These are phyloP conservation scores for Ophiocordyceps polyrhachis-furcata DNA, from an alignment of 2,329 filamentous ascomycete species.

Conservation along the genomic window DNA sequence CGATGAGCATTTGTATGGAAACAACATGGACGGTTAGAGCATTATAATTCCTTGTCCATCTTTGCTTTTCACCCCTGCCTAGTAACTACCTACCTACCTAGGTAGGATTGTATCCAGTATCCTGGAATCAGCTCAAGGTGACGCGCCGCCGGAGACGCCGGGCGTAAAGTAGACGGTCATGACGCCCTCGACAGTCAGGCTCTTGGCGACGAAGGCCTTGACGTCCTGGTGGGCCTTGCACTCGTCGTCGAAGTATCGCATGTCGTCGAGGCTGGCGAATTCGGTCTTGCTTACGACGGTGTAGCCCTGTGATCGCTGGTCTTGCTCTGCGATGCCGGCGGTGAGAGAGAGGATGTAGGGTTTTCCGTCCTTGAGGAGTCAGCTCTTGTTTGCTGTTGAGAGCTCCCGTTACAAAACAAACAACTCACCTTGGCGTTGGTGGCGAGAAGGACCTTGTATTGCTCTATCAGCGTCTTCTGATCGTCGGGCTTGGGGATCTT, in stretches of 20 bases:
- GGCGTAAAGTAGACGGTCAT: conserved; percentile 24
- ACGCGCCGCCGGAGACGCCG: neutral
- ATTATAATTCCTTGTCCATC: too few species aligned
- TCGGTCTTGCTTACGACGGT: conserved; percentile 43
- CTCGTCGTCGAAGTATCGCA: conserved; percentile 48
- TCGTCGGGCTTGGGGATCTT: conserved; percentile 27
- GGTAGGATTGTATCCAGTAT: too few species aligned
- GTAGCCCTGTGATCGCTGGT: conserved; percentile 45
- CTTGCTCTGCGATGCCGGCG: conserved; percentile 34
- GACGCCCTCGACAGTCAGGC: conserved; percentile 15
- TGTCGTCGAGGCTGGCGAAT: conserved; percentile 46
- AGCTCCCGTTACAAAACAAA: too few species aligned
- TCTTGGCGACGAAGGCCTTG: conserved; percentile 15
- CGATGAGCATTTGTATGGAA: neutral
- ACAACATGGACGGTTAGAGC: neutral
- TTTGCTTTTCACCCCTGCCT: too few species aligned
- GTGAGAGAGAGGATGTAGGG: conserved; percentile 45
- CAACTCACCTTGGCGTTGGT: conserved; percentile 24
- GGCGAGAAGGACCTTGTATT: conserved; percentile 22
- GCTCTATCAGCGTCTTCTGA: conserved; percentile 23
- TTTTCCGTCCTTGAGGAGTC: conserved; percentile 40
- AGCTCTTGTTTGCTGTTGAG: neutral
- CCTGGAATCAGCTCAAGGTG: neutral
- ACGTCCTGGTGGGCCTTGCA: conserved; percentile 24
- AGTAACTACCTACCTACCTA: too few species aligned